Base-by-base conservation (phyloP, 2,329 filamentous ascomycete species). In the Alternaria sp. region DNA sequence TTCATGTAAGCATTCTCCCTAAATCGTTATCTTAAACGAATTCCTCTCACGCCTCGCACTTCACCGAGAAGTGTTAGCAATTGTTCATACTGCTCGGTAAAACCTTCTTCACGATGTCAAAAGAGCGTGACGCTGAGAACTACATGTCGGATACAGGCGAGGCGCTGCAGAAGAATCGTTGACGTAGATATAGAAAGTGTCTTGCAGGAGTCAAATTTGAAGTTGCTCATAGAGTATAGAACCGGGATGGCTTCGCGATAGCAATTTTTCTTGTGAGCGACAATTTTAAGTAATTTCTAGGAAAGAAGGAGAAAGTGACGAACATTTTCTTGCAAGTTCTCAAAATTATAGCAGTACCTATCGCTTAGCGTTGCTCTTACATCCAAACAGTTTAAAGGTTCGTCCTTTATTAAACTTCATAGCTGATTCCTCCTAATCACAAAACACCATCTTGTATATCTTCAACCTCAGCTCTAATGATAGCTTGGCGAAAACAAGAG, bases 301-400 rank as follows among this genome's bases (percentile, higher is more conserved):
- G 13, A 24, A 8, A 4, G n/a, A 6, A 33, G 3, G 17, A 17
- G 10, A 14, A 13, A 4, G 13, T 11, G 14, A 46, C 44, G 10
- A 6, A 46, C 44, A 46, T 34, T 2, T n/a, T 34, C 29, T 46
- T 46, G 44, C 44, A 46, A n/a, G 17, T 24, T 17, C 44, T 46
- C 21, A 46, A 23, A 17, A 46, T 11, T 5, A 5, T 8, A 2
- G 2, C 2, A 5, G n/a, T 28, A n/a, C n/a, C n/a, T n/a, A 11
- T 29, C n/a, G 7, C 44, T 29, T 6, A 11, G 23, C 4, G 2
- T 21, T 9, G 21, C 29, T 14, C 23, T 24, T 8, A 46, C 13
- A 13, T 31, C 17, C 29, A 29, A 46, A n/a, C 5, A 21, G 10
- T 46, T 21, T 29, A 29, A 46, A 24, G 14, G 17, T 34, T 46